These are phyloP conservation scores for Colletotrichum cordylinicola DNA, from an alignment of 2,329 filamentous ascomycete genomes.

Conservation along the genomic window DNA sequence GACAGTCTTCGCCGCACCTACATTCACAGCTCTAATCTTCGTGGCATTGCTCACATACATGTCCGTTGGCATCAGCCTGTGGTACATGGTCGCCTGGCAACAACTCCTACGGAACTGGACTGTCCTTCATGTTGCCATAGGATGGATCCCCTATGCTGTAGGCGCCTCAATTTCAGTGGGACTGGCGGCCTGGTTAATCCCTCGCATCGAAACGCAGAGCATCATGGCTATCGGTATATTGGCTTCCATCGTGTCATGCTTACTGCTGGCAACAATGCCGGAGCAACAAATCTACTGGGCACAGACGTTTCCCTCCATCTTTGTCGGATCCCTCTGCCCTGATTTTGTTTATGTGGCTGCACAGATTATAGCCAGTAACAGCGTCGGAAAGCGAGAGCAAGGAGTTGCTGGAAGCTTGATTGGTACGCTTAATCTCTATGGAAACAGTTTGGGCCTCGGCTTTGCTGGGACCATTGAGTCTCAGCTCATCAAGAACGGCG, in stretches of 20 bases:
- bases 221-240: not conserved
- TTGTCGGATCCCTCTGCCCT: conserved; percentile 43
- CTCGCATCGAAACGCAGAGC: not conserved
- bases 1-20: not conserved
- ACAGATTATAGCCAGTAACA: conserved; percentile 60
- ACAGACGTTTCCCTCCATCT: not conserved
- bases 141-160: not conserved
- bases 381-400: conserved; percentile 51
- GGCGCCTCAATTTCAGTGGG: not conserved
- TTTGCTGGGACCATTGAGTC: not conserved
- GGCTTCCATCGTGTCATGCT: not conserved
- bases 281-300: not conserved
- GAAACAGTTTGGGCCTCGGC: not conserved
- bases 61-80: not conserved
- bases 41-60: not conserved
- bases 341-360: conserved; percentile 57
- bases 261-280: not conserved
- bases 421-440: not conserved
- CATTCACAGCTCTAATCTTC: not conserved
- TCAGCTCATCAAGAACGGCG: not conserved
- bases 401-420: conserved; percentile 41
- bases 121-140: conserved; percentile 47
- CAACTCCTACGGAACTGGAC: conserved; percentile 35
- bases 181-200: not conserved
- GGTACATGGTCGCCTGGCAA: not conserved